phyloP scores from a whole-genome alignment of 345 rosid genomes.

The Lepidium aucheri region DNA sequence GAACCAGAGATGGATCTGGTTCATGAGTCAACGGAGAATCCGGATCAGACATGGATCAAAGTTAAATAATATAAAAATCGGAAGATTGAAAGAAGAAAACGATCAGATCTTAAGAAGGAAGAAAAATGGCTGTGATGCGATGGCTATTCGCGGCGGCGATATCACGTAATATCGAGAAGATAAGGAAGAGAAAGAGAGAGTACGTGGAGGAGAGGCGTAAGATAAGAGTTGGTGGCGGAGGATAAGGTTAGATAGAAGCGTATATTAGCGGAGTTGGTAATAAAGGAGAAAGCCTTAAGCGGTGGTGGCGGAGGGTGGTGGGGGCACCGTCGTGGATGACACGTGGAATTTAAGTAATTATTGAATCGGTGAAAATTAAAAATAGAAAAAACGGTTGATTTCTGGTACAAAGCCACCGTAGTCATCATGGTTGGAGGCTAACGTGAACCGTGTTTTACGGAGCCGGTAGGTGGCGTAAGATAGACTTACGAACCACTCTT shows the following conservation, averaged over 20 bases:
- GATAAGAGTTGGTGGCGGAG: slow-evolving; percentile 22
- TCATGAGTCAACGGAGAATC: slow-evolving; percentile 30
- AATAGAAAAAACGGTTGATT: slow-evolving; percentile 12
- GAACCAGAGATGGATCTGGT: slow-evolving; percentile 17
- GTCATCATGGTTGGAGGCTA: slow-evolving; percentile 23
- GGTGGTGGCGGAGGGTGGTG: slow-evolving; percentile 25
- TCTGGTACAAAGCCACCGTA: slow-evolving; percentile 6
- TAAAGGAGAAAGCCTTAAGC: not conserved
- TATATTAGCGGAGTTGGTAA: slow-evolving; percentile 8
- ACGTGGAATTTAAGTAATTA: slow-evolving; percentile 23
- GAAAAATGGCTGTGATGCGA: slow-evolving; percentile 18
- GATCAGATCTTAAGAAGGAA: slow-evolving; percentile 1
- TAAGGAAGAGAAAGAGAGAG: slow-evolving; percentile 19
- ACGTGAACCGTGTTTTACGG: slow-evolving; percentile 42
- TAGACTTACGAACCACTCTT: slow-evolving; percentile 13
- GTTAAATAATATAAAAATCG: not conserved
- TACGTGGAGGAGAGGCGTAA: slow-evolving; percentile 20
- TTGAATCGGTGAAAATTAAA: not conserved
- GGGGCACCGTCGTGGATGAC: slow-evolving; percentile 30
- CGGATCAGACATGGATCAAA: slow-evolving; percentile 31
- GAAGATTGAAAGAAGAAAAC: not conserved
- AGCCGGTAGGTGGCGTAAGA: slow-evolving; percentile 20
- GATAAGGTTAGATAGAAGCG: slow-evolving; percentile 22
- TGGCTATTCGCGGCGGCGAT: slow-evolving; percentile 28
- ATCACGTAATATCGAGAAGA: slow-evolving; percentile 19